A percentile compares a stretch with the other conserved stretches of the same genome.
Conservation (phyloP, 352 stramenopile species). For the Pythium coloratum region DNA sequence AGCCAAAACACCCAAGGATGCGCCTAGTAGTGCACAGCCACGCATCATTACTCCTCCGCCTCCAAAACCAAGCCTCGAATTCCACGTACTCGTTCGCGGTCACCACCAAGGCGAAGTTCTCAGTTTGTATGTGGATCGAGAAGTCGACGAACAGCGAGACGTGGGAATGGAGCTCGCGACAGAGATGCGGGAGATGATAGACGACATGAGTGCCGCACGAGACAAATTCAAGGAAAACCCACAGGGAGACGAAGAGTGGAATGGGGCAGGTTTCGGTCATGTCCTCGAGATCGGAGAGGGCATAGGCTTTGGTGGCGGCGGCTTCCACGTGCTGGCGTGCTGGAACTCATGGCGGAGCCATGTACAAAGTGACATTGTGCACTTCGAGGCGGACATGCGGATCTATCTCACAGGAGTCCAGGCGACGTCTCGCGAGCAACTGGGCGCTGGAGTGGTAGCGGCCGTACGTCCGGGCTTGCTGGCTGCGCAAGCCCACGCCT, state of each 20-base stretch:
- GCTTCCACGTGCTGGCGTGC: conserved; percentile 43
- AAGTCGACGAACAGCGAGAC: conserved; percentile 5
- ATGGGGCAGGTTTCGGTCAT: conserved; percentile 37
- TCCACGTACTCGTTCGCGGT: conserved; percentile 36
- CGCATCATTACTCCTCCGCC: background rate
- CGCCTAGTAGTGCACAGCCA: background rate
- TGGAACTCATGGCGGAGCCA: conserved; percentile 26
- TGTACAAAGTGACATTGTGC: conserved; percentile 30
- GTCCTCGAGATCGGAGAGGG: conserved; percentile 26
- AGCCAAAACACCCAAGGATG: background rate
- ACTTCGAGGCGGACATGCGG: conserved; percentile 50
- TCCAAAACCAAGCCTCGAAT: conserved; percentile 12
- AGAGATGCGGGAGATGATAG: conserved; percentile 23
- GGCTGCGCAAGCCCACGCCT: background rate
- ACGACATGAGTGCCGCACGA: conserved; percentile 15
- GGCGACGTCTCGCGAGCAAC: conserved; percentile 23
- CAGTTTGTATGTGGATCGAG: conserved; percentile 20
- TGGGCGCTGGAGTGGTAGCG: conserved; percentile 6
- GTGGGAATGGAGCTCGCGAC: conserved; percentile 24
- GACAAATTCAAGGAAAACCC: conserved; percentile 25
- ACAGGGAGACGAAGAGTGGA: conserved; percentile 55
- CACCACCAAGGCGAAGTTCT: conserved; percentile 20
- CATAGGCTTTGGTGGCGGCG: conserved; percentile 33
- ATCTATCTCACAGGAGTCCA: conserved; percentile 44
- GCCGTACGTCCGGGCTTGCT: conserved; percentile 14